Evolutionary conservation across 1,284 basidiomycete species (phyloP).

Genomic region (Cutaneotrichosporon curvatum): DNA sequence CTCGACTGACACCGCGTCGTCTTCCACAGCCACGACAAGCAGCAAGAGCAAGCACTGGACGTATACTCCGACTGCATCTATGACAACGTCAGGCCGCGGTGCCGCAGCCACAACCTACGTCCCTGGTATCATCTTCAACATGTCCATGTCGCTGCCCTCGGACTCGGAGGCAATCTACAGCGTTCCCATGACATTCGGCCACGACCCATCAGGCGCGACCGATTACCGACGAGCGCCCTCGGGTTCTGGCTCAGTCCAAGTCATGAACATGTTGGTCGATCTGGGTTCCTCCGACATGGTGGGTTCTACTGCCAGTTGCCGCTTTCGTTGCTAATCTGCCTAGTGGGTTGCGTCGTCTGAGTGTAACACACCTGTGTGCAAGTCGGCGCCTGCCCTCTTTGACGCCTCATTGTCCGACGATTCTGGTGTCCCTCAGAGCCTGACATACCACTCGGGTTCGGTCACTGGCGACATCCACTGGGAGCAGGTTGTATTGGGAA

Average conservation of each 20-base stretch:
- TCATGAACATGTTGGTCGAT: conserved; percentile 40
- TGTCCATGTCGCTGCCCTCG: conserved; percentile 27
- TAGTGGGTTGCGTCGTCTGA: conserved; percentile 41
- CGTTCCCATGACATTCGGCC: conserved; percentile 33
- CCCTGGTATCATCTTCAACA: conserved; percentile 32
- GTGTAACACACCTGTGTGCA: conserved; percentile 35
- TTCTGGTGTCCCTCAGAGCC: conserved; percentile 23
- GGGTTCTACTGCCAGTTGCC: conserved; percentile 12
- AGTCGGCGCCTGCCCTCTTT: conserved; percentile 25
- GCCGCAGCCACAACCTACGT: conserved; percentile 26
- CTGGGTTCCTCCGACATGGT: conserved; percentile 45
- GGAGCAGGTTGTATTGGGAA: conserved; percentile 38
- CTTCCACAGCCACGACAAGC: too few species aligned
- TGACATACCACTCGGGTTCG: conserved; percentile 34
- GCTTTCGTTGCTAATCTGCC: too few species aligned
- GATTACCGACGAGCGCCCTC: background rate
- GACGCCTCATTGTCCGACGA: conserved; percentile 31
- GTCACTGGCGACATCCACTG: conserved; percentile 41
- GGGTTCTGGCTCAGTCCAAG: too few species aligned
- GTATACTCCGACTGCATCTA: conserved; percentile 7
- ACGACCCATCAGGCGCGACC: conserved; percentile 10
- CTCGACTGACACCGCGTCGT: too few species aligned
- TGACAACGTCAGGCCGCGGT: conserved; percentile 10
- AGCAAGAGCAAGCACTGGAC: conserved; percentile 10
- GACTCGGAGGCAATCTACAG: conserved; percentile 36